Evolutionary conservation across 768 basidiomycete genomes (phyloP), one percentile per base, ranked within the genome.

Genomic region (Suillus subalutaceus): DNA sequence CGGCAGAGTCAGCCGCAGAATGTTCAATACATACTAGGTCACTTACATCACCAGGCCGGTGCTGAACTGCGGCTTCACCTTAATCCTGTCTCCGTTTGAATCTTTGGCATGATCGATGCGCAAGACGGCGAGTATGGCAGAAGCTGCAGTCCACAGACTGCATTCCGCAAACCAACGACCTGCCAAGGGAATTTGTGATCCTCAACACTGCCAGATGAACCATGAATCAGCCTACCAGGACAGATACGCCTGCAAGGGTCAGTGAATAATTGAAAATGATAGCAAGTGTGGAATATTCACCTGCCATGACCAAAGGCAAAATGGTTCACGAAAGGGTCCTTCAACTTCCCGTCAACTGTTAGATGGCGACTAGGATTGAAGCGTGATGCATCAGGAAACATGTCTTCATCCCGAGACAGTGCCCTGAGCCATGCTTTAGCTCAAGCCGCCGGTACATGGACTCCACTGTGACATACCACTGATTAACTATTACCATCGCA

Each of bases 71-170:
- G 15, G 40, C 18, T 48, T 62, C 20, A 62, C 43, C 41, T 46
- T 44, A 37, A 62, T 48, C 37, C 13, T 48, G 6, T 62, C 30
- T 40, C 59, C 59, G 13, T 61, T 16, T 0, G n/a, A 38, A 10
- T 61, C 59, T 61, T 23, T 61, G 32, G 59, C 59, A 40, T 61
- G 38, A 38, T 35, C 16, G 20, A 62, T 32, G 61, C 61, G 44
- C 12, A 62, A 37, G 48, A 62, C 44, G 18, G 61, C 40, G 26
- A 62, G 61, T n/a, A 62, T 46, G 48, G 44, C n/a, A 20, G n/a
- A 7, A 26, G 41, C 9, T 7, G 43, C 61, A 8, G 43, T 48
- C 61, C 44, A 48, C 30, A 48, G 18, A 26, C 38, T 30, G 10
- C 15, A 13, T 3, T 48, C 43, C 4, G 43, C 61, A 30, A 62